Evolutionary conservation across 768 basidiomycete genomes (phyloP).

Genomic region (Lactifluus piperatus): DNA sequence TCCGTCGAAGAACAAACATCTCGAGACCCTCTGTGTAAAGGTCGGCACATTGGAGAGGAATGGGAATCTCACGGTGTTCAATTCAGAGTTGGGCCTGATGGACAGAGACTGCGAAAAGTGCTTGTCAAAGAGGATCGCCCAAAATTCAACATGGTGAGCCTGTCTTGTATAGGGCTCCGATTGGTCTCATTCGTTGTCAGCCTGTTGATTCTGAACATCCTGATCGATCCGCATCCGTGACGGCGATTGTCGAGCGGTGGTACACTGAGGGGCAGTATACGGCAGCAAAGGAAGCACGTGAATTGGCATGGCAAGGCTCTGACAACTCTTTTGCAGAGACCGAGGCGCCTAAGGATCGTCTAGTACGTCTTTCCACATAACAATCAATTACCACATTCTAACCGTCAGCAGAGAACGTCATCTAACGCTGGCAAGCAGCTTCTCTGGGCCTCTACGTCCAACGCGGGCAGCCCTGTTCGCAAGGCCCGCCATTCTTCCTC

Average conservation of each 20-base stretch:
- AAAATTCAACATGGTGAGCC: slow-evolving; percentile 65
- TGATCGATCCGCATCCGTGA: slow-evolving; percentile 56
- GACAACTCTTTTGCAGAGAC: slow-evolving; percentile 36
- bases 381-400: background rate
- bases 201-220: slow-evolving; percentile 73
- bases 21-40: slow-evolving; percentile 42
- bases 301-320: slow-evolving; percentile 61
- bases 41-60: slow-evolving; percentile 59
- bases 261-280: slow-evolving; percentile 66
- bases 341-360: slow-evolving; percentile 32
- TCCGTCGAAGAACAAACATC: slow-evolving; percentile 42
- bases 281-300: slow-evolving; percentile 48
- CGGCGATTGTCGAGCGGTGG: slow-evolving; percentile 75
- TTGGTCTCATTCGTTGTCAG: slow-evolving; percentile 31
- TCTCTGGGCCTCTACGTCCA: slow-evolving; percentile 52
- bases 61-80: slow-evolving; percentile 65
- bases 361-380: background rate
- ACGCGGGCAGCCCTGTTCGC: slow-evolving; percentile 25
- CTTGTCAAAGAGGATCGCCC: slow-evolving; percentile 64
- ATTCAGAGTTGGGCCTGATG: slow-evolving; percentile 65
- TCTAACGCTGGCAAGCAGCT: slow-evolving; percentile 50
- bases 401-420: background rate
- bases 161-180: background rate
- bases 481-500: slow-evolving; percentile 34
- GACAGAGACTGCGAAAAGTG: slow-evolving; percentile 58